These are phyloP conservation scores for Mediolabrus comicus DNA, from an alignment of 108 stramenopile genomes.

Conservation along the genomic window DNA sequence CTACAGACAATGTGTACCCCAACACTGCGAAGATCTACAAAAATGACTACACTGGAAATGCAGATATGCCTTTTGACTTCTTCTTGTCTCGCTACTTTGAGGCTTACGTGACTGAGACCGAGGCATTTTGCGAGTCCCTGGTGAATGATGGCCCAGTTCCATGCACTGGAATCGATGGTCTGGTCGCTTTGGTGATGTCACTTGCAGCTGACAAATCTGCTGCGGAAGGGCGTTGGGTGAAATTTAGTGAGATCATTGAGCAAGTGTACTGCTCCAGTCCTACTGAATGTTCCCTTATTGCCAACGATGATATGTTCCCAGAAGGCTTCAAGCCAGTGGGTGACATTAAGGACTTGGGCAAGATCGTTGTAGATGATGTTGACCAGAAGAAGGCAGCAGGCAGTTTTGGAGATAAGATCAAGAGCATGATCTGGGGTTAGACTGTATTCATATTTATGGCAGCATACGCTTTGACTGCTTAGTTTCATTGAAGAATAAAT, in stretches of 20 bases:
- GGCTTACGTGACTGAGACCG: conserved; percentile 90
- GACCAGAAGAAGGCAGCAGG: conserved; percentile 39
- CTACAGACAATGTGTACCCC: conserved; percentile 96
- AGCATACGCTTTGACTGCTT: background rate
- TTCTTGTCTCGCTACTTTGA: conserved; percentile 95
- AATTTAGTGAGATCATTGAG: conserved; percentile 79
- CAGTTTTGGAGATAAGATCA: conserved; percentile 35
- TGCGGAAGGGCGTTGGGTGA: conserved; percentile 85
- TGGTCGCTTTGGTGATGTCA: conserved; percentile 94
- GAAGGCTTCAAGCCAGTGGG: conserved; percentile 68
- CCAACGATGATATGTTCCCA: conserved; percentile 47
- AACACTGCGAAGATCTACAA: conserved; percentile 90
- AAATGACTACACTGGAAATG: conserved; percentile 92
- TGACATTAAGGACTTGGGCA: conserved; percentile 54
- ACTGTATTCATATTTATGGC: background rate
- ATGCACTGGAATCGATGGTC: conserved; percentile 95
- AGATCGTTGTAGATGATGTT: conserved; percentile 55
- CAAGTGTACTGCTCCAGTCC: conserved; percentile 70
- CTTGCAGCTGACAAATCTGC: conserved; percentile 92
- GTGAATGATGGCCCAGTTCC: conserved; percentile 91
- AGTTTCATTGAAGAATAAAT: background rate
- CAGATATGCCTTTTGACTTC: conserved; percentile 98
- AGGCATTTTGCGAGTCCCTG: conserved; percentile 91
- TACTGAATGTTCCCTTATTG: conserved; percentile 55
- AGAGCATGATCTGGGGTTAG: conserved; percentile 26